Evolutionary conservation across 2,329 filamentous ascomycete species (phyloP), one percentile per base, ranked within the genome.

Genomic region (Sarocladium kiliense): DNA sequence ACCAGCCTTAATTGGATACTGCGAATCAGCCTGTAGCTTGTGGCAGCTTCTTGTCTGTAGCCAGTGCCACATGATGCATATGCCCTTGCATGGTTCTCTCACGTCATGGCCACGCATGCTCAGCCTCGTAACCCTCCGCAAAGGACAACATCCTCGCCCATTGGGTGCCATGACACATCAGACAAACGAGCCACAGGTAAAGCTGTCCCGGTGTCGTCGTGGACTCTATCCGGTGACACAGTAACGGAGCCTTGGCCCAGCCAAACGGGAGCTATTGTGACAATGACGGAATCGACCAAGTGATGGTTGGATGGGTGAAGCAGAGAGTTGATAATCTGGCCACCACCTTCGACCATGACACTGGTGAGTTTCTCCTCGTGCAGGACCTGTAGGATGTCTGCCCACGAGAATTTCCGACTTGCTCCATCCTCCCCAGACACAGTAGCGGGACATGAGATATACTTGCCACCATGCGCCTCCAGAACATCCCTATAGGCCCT

Each of bases 311-410:
- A 73, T 2, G 81, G 76, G 37, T 80, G 76, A n/a, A 97, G 76
- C 18, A 97, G 72, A 36, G 87, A 82, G 66, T 94, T 95, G 66
- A 97, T 90, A 32, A 97, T 84, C 11, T 78, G 76, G 0, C 82
- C 92, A 11, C 93, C 93, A 0, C 93, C 93, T 69, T 97, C 93
- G 50, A 97, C 80, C 93, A 97, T 97, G 56, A 97, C 77, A 66
- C 91, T 96, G 54, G 72, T 70, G 44, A 96, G 73, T 1, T 85
- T 84, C 61, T 88, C 77, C 1, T 66, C 67, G 32, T 63, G 60
- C n/a, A 96, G 68, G 3, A 75, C 73, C 18, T 70, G 70, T 27
- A 95, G 71, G 16, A 95, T 79, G 39, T 78, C 76, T 11, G 69
- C 68, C 91, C 90, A 95, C 18, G 75, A 70, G 59, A 88, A 77